phyloP scores from a whole-genome alignment of 208 protist species.

The Acanthamoeba lenticulata region DNA sequence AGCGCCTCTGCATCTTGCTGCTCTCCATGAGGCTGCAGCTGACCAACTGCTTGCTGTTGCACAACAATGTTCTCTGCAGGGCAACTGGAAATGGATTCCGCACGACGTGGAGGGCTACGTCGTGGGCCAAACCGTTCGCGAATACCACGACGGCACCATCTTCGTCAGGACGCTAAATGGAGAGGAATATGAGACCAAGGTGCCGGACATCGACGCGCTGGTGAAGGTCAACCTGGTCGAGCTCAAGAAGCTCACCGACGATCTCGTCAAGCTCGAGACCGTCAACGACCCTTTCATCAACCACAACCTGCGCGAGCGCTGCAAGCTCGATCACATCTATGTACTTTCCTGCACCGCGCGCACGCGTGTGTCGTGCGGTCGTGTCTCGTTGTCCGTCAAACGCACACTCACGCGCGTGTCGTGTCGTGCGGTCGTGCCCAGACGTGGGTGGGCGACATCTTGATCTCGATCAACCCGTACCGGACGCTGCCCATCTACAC shows the following conservation, averaged over 20 bases:
- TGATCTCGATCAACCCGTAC: slow-evolving; percentile 93
- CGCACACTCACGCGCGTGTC: too few species aligned
- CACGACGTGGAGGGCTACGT: slow-evolving; percentile 22
- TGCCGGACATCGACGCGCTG: slow-evolving; percentile 24
- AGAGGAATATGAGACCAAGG: slow-evolving; percentile 22
- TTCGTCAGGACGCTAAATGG: not conserved
- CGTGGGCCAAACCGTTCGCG: not conserved
- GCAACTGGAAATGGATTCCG: slow-evolving; percentile 26
- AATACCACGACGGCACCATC: slow-evolving; percentile 36
- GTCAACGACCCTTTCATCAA: slow-evolving; percentile 41
- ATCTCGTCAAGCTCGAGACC: slow-evolving; percentile 34
- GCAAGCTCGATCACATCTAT: slow-evolving; percentile 21
- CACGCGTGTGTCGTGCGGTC: not conserved
- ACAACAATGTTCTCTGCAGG: not conserved
- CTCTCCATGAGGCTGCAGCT: not conserved
- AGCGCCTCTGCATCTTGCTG: not conserved
- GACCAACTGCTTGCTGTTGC: not conserved
- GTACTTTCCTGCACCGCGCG: not conserved
- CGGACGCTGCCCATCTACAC: slow-evolving; percentile 83
- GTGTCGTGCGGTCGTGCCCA: too few species aligned
- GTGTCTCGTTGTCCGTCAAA: too few species aligned
- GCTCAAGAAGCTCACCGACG: slow-evolving; percentile 37
- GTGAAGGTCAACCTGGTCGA: slow-evolving; percentile 7
- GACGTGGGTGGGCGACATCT: slow-evolving; percentile 91
- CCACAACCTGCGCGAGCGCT: slow-evolving; percentile 38